Evolutionary conservation across 768 basidiomycete genomes (phyloP).

Genomic region (Pluteus cervinus): DNA sequence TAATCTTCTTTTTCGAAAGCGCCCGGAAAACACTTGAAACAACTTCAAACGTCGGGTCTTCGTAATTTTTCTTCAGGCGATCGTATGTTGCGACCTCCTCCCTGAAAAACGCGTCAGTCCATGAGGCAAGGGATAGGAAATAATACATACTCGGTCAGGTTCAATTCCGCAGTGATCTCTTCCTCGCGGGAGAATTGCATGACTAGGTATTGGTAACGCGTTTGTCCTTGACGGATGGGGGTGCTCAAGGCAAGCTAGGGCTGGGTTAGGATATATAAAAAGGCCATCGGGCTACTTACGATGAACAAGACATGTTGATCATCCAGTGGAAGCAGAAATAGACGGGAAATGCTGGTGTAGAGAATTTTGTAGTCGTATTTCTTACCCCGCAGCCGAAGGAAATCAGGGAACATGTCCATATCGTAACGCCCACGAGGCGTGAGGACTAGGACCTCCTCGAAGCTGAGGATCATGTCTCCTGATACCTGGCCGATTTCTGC

Average conservation of each 20-base stretch:
- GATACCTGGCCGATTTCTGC: conserved; percentile 90
- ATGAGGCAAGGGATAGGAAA: background rate
- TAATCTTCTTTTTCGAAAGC: conserved; percentile 86
- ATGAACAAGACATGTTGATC: conserved; percentile 95
- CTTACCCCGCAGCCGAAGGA: conserved; percentile 92
- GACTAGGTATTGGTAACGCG: conserved; percentile 94
- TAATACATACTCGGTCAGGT: conserved; percentile 76
- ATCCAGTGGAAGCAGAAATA: conserved; percentile 95
- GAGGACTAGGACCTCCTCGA: conserved; percentile 90
- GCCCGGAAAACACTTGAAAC: conserved; percentile 92
- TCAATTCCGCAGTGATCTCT: conserved; percentile 92
- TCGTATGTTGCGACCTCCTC: conserved; percentile 77
- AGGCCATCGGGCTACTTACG: conserved; percentile 38
- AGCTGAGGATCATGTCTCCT: conserved; percentile 89
- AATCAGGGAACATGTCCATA: conserved; percentile 96
- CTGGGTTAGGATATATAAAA: conserved; percentile 2
- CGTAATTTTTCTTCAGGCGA: conserved; percentile 87
- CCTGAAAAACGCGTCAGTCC: conserved; percentile 27
- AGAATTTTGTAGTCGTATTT: conserved; percentile 99
- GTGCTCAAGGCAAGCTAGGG: conserved; percentile 79
- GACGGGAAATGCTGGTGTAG: conserved; percentile 77
- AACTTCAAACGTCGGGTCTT: conserved; percentile 92
- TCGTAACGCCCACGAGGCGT: conserved; percentile 97
- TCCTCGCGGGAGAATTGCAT: conserved; percentile 98
- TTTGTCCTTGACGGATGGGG: conserved; percentile 97